phyloP scores from a whole-genome alignment of 2,329 filamentous ascomycete species.

The Septoria linicola region DNA sequence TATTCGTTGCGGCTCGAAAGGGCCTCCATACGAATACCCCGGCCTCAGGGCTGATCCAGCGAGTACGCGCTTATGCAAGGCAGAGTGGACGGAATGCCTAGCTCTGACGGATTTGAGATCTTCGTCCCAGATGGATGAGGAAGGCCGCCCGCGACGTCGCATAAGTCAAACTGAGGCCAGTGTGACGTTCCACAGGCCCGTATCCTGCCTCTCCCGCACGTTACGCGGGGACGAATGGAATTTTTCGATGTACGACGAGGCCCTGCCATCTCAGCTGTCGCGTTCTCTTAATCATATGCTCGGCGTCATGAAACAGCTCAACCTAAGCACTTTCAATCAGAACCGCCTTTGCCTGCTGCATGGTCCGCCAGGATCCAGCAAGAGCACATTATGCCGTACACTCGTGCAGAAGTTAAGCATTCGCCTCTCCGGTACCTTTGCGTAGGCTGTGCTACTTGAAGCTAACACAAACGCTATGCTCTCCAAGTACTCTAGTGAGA shows the following conservation, averaged over 20 bases:
- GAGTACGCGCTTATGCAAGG: too few species aligned
- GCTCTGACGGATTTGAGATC: too few species aligned
- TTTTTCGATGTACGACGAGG: constrained; percentile 47
- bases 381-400: constrained; percentile 47
- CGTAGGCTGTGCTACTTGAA: constrained; percentile 42
- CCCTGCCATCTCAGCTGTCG: constrained; percentile 44
- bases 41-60: too few species aligned
- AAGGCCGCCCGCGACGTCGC: constrained; percentile 27
- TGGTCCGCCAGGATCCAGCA: constrained; percentile 47
- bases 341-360: constrained; percentile 47
- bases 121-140: too few species aligned
- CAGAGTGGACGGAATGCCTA: too few species aligned
- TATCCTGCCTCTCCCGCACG: constrained; percentile 41
- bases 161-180: constrained; percentile 26
- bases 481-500: constrained; percentile 51
- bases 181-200: constrained; percentile 37
- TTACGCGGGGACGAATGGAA: constrained; percentile 47
- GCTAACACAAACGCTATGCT: constrained; percentile 48
- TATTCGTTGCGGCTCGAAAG: too few species aligned
- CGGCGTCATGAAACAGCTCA: constrained; percentile 39
- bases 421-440: constrained; percentile 42
- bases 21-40: too few species aligned
- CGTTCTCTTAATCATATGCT: constrained; percentile 41
- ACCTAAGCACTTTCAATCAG: constrained; percentile 45
- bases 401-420: constrained; percentile 54